Evolutionary conservation across 2,329 filamentous ascomycete genomes (phyloP).

Genomic region (Fusarium sp.): DNA sequence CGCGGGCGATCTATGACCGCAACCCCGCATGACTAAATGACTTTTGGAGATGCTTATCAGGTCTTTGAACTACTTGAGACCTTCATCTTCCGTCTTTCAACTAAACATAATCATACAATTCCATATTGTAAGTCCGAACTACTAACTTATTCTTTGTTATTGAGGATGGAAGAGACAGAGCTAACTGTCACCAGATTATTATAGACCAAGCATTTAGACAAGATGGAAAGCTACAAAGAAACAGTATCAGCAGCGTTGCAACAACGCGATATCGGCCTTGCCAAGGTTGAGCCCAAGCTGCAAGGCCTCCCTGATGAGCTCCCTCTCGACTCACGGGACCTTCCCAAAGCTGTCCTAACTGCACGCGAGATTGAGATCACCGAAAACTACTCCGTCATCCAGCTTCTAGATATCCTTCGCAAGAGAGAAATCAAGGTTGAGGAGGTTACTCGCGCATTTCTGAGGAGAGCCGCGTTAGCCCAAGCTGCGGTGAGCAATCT

Average conservation of each 20-base stretch:
- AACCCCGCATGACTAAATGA: conserved; percentile 20
- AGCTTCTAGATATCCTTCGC: conserved; percentile 39
- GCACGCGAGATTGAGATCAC: conserved; percentile 48
- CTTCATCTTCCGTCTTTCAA: neutral
- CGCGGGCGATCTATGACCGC: conserved; percentile 12
- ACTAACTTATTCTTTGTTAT: no score
- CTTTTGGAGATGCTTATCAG: conserved; percentile 10
- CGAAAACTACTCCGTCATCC: conserved; percentile 43
- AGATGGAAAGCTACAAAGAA: conserved; percentile 28
- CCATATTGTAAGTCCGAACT: neutral
- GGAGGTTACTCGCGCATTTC: conserved; percentile 46
- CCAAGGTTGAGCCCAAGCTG: conserved; percentile 46
- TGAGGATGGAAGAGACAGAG: no score
- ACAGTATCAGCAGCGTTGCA: conserved; percentile 22
- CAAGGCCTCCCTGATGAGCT: conserved; percentile 41
- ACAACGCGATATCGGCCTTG: conserved; percentile 42
- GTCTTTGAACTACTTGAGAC: neutral
- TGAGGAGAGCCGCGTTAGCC: conserved; percentile 45
- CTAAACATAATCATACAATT: neutral
- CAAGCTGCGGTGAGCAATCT: conserved; percentile 41
- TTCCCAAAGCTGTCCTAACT: conserved; percentile 44
- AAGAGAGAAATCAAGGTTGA: conserved; percentile 43
- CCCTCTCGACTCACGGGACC: conserved; percentile 40
- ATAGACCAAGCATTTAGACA: neutral
- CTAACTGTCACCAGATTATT: neutral